Conservation (phyloP, 2,329 filamentous ascomycete species). For the Xylaria sp. region DNA sequence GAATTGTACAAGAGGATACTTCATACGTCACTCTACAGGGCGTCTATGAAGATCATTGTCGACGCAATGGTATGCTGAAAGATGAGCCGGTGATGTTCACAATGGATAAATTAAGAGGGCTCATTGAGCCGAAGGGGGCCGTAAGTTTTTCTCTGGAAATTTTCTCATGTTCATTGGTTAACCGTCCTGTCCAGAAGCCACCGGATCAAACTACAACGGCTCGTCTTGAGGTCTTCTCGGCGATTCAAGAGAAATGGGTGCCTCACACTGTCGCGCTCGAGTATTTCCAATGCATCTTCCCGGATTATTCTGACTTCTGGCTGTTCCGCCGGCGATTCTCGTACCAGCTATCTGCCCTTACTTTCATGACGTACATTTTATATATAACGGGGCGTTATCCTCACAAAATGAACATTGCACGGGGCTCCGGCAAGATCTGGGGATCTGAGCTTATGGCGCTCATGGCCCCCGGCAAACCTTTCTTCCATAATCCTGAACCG, state of each 20-base stretch:
- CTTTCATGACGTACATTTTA: constrained; percentile 98
- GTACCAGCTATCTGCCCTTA: constrained; percentile 92
- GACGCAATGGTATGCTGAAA: constrained; percentile 86
- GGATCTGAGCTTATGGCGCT: constrained; percentile 92
- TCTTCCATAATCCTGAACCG: constrained; percentile 94
- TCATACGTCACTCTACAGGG: constrained; percentile 95
- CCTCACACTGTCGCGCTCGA: constrained; percentile 83
- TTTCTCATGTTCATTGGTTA: constrained; percentile 27
- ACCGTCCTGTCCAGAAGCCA: constrained; percentile 62
- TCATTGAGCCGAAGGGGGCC: constrained; percentile 74
- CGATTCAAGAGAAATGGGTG: constrained; percentile 94
- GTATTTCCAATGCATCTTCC: constrained; percentile 89
- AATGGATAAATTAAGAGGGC: constrained; percentile 88
- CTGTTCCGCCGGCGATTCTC: constrained; percentile 97
- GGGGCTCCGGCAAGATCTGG: constrained; percentile 92
- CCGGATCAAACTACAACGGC: constrained; percentile 76
- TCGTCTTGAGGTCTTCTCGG: constrained; percentile 89
- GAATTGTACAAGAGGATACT: constrained; percentile 94
- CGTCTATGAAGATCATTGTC: constrained; percentile 95
- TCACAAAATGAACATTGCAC: constrained; percentile 92
- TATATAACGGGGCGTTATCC: constrained; percentile 97
- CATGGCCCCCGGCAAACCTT: constrained; percentile 84
- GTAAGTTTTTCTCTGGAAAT: constrained; percentile 54
- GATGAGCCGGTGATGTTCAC: constrained; percentile 95
- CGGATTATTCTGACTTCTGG: constrained; percentile 94